phyloP scores from a whole-genome alignment of 495 filamentous ascomycete genomes.

The Eremomyces bilateralis region DNA sequence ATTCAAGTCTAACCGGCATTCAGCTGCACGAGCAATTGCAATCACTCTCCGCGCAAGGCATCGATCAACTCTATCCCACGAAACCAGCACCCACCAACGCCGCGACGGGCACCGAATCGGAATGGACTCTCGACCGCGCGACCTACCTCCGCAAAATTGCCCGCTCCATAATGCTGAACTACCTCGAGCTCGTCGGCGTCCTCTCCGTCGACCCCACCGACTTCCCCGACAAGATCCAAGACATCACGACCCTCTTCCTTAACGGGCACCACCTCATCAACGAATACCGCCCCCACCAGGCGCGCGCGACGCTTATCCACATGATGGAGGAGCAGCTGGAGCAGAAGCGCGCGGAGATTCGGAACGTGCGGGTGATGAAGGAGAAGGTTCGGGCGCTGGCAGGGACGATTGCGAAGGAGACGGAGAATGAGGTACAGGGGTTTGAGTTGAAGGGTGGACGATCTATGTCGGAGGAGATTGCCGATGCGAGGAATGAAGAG shows the following conservation, averaged over 20 bases:
- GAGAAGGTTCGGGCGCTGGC: slow-evolving; percentile 50
- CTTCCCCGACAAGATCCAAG: slow-evolving; percentile 41
- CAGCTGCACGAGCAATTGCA: slow-evolving; percentile 28
- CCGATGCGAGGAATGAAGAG: slow-evolving; percentile 4
- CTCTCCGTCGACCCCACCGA: slow-evolving; percentile 40
- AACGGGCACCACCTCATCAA: slow-evolving; percentile 86
- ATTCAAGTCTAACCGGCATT: too few relatives aligned
- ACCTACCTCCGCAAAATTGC: slow-evolving; percentile 57
- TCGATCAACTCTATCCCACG: slow-evolving; percentile 42
- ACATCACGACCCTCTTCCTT: slow-evolving; percentile 58
- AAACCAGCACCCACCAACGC: slow-evolving; percentile 17
- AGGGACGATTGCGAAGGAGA: slow-evolving; percentile 34
- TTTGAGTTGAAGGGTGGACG: slow-evolving; percentile 23
- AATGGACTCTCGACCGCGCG: slow-evolving; percentile 37
- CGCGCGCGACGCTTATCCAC: slow-evolving; percentile 67
- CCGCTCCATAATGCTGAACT: slow-evolving; percentile 67
- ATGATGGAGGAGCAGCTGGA: slow-evolving; percentile 84
- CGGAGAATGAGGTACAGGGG: slow-evolving; percentile 8
- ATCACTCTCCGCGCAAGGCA: slow-evolving; percentile 42
- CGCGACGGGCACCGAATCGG: slow-evolving; percentile 15
- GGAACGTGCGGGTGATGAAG: slow-evolving; percentile 48
- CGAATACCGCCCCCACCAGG: slow-evolving; percentile 88
- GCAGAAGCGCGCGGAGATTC: slow-evolving; percentile 50
- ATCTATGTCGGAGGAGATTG: slow-evolving; percentile 1
- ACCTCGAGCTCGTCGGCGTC: slow-evolving; percentile 55